Base-by-base conservation (phyloP, 257 asterid genomes). In the Capsicum rhomboideum region DNA sequence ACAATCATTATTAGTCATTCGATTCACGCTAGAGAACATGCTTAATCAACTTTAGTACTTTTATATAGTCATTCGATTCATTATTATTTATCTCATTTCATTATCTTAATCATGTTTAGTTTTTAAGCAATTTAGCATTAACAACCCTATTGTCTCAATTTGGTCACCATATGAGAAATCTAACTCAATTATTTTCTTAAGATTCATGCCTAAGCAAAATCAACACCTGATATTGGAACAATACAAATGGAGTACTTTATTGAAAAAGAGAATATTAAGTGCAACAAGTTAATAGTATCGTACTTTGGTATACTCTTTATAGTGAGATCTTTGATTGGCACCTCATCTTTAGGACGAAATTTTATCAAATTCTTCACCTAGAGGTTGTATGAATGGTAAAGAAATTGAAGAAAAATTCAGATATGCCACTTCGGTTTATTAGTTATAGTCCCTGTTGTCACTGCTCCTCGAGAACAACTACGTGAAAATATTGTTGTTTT, bases 231-330 rank as follows among this genome's bases (percentile, higher is more conserved):
- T 1, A 42, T 71, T 42, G 34, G 55, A 42, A 42, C 34, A 42
- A 3, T 6, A 2, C 8, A 29, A 40, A 29, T 69, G 40, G 29
- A n/a, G n/a, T n/a, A n/a, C n/a, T n/a, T 2, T 68, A 26, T 6
- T 21, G 80, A 29, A 74, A 46, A 74, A 46, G 21, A 74, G 26
- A n/a, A n/a, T n/a, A n/a, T n/a, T n/a, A 75, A 23, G 49, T 49
- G 37, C 69, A 56, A 55, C n/a, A 55, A 53, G n/a, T 79, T 10
- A n/a, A 31, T 0, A 20, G 16, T 79, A 23, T 42, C 53, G 40
- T 90, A 92, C 96, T 94, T 91, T 37, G 87, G 95, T n/a, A 93
- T 90, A 83, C 88, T 93, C 83, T 95, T 87, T 79, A 92, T 89
- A 4, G 89, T 90, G 49, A 92, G 82, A 83, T 85, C 83, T 78